These are phyloP conservation scores for Chlorophyllum brunneum DNA, from an alignment of 768 basidiomycete genomes.

Conservation along the genomic window DNA sequence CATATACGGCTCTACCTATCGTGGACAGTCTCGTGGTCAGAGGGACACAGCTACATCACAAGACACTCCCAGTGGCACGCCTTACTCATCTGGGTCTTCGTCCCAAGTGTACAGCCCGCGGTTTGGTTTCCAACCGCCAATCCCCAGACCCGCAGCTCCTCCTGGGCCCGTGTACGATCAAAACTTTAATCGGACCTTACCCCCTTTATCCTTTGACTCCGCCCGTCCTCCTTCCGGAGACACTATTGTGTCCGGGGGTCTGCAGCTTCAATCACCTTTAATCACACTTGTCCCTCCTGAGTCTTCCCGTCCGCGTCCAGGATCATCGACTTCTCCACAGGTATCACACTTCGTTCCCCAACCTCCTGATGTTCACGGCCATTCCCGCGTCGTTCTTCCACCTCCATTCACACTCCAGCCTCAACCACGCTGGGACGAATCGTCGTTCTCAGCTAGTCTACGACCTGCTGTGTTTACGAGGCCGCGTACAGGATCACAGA, in stretches of 20 bases:
- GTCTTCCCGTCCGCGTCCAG: slow-evolving; percentile 15
- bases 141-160: slow-evolving; percentile 4
- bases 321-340: slow-evolving; percentile 20
- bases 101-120: slow-evolving; percentile 11
- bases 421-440: slow-evolving; percentile 58
- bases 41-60: slow-evolving; percentile 3
- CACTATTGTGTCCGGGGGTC: slow-evolving; percentile 5
- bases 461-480: slow-evolving; percentile 34
- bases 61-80: slow-evolving; percentile 14
- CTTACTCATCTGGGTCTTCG: slow-evolving; percentile 15
- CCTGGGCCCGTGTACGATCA: slow-evolving; percentile 5
- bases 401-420: slow-evolving; percentile 70
- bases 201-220: slow-evolving; percentile 11
- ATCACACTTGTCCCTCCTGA: slow-evolving; percentile 28
- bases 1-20: slow-evolving; percentile 12
- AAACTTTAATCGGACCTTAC: slow-evolving; percentile 12
- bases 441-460: slow-evolving; percentile 33
- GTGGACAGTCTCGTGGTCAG: slow-evolving; percentile 6
- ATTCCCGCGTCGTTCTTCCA: slow-evolving; percentile 29
- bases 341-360: slow-evolving; percentile 29
- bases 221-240: neutral
- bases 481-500: slow-evolving; percentile 28
- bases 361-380: slow-evolving; percentile 26
- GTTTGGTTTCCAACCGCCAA: slow-evolving; percentile 4
- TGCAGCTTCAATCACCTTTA: slow-evolving; percentile 5